phyloP scores from a whole-genome alignment of 192 early-diverging fungal species.

The Entomortierella beljakovae region DNA sequence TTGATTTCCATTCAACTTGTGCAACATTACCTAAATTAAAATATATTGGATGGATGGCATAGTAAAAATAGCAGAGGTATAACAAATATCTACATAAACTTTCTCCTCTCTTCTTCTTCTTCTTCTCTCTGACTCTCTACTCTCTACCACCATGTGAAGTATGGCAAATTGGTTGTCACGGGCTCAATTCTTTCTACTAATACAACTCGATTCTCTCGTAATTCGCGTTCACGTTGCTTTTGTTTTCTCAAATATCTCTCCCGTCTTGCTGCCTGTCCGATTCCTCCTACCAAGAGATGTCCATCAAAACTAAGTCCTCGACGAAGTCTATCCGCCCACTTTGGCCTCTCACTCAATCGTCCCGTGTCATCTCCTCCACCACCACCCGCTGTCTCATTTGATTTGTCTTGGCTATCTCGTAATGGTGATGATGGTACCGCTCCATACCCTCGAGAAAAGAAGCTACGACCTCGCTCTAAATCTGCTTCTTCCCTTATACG shows the following conservation, averaged over 20 bases:
- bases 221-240: slow-evolving; percentile 39
- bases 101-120: not conserved
- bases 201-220: slow-evolving; percentile 34
- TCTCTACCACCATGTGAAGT: slow-evolving; percentile 44
- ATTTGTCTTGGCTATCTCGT: not conserved
- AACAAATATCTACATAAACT: not conserved
- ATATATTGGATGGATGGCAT: not conserved
- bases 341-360: slow-evolving; percentile 25
- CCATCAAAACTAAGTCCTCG: slow-evolving; percentile 49
- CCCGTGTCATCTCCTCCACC: not conserved
- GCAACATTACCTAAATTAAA: no score
- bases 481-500: not conserved
- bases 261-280: slow-evolving; percentile 26
- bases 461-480: slow-evolving; percentile 19
- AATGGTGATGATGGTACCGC: not conserved
- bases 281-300: slow-evolving; percentile 22
- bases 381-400: not conserved
- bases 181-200: slow-evolving; percentile 50
- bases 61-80: not conserved
- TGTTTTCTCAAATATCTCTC: slow-evolving; percentile 44
- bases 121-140: not conserved
- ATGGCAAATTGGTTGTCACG: slow-evolving; percentile 50
- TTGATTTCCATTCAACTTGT: no score
- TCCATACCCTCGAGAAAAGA: slow-evolving; percentile 34
- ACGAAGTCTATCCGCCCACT: slow-evolving; percentile 40